Evolutionary conservation across 2,329 filamentous ascomycete genomes (phyloP), one percentile per base, ranked within the genome.

Genomic region (Cordyceps farinosa): DNA sequence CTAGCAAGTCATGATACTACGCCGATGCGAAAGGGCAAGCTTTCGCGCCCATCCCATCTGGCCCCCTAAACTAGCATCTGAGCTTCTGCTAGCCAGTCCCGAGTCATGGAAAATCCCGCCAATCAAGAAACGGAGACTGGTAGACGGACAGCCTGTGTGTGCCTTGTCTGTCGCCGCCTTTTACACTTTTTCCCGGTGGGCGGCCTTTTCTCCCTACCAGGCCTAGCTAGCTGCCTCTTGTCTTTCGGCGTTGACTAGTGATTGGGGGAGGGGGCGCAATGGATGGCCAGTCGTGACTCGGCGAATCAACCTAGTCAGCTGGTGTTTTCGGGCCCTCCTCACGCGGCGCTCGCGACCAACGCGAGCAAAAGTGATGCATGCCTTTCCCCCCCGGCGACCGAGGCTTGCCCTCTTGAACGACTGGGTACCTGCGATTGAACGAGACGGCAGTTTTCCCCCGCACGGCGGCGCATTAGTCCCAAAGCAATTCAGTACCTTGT

Each of bases 381-480:
- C 29, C 30, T 57, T 36, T 40, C 42, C 40, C 42, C 13, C 15
- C 7, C 7, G 38, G 15, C 7, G 38, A 40, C 38, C 38, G 38
- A 40, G 38, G 38, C 38, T 40, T 40, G 10, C 11, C 7, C 9
- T 40, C 13, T 40, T 3, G 10, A 11, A 15, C 34, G 34, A 40
- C 11, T 3, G 4, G 15, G 7, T 22, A 22, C 22, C n/a, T 30
- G 22, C 45, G 9, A 7, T 5, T 58, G 55, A 58, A 58, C 55
- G 55, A 58, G 44, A 58, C 44, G 42, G 44, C 55, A 58, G 44
- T 48, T 30, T 48, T 48, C 17, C 55, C 55, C 55, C 55, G 55
- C 55, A 57, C n/a, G n/a, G n/a, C 44, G 55, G 55, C 55, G 42
- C 32, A n/a, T 57, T 57, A 22, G 38, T 48, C 30, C 55, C 22